These are phyloP conservation scores for Bothriochloa decipiens DNA, from an alignment of 176 grass and related monocot genomes.

Conservation along the genomic window DNA sequence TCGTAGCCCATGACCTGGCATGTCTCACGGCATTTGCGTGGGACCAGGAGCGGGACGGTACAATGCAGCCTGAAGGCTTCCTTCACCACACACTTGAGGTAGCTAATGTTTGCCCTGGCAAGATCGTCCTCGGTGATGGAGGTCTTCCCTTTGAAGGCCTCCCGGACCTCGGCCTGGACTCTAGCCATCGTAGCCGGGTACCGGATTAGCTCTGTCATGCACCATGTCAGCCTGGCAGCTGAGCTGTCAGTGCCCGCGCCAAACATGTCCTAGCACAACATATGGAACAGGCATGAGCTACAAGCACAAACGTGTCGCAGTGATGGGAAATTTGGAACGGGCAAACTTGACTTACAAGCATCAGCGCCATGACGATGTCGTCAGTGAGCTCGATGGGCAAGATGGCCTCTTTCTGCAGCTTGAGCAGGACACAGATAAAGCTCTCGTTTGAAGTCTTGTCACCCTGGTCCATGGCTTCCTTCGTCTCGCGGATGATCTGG, in stretches of 20 bases:
- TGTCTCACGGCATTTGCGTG: background rate
- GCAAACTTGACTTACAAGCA: too few relatives aligned
- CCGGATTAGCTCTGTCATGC: slow-evolving; percentile 14
- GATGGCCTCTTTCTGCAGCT: too few relatives aligned
- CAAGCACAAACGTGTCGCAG: too few relatives aligned
- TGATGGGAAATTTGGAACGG: too few relatives aligned
- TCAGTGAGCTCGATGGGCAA: too few relatives aligned
- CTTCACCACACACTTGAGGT: slow-evolving; percentile 17
- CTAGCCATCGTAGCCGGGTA: background rate
- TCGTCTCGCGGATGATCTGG: too few relatives aligned
- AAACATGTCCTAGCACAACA: slow-evolving; percentile 12
- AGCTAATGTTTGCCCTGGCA: background rate
- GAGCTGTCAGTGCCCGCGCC: background rate
- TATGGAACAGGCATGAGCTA: too few relatives aligned
- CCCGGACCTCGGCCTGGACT: background rate
- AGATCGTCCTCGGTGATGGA: slow-evolving; percentile 8
- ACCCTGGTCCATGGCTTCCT: too few relatives aligned
- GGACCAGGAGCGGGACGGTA: background rate
- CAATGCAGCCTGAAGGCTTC: background rate
- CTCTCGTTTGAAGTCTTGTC: too few relatives aligned
- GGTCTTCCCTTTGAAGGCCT: slow-evolving; percentile 8
- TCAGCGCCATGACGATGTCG: too few relatives aligned
- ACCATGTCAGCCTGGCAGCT: background rate
- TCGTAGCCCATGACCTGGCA: slow-evolving; percentile 37
- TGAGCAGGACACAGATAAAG: too few relatives aligned